Conservation (phyloP, 2,329 filamentous ascomycete species). For the Leptodontidium sp. region DNA sequence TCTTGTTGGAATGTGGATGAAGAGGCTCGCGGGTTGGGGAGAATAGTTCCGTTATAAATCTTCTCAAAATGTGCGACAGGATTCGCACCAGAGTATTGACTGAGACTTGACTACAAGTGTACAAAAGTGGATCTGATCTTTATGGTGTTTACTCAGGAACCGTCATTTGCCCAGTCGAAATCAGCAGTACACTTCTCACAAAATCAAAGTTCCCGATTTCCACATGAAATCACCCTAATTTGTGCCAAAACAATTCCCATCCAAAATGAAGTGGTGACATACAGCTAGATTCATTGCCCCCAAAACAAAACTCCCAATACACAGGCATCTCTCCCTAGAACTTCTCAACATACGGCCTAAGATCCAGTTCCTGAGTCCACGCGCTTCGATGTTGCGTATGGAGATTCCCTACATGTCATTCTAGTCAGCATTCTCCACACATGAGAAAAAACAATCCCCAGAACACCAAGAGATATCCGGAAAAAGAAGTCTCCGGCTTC, state of each 20-base stretch:
- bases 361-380: conserved; percentile 82
- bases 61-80: no score
- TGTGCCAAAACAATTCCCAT: not conserved
- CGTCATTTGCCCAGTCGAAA: no score
- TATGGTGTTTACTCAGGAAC: not conserved
- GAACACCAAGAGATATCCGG: no score
- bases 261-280: not conserved
- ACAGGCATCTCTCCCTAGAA: conserved; percentile 47
- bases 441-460: not conserved
- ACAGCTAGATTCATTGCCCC: not conserved
- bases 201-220: no score
- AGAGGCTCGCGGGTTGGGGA: not conserved
- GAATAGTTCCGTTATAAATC: no score
- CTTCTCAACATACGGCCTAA: conserved; percentile 81
- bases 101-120: not conserved
- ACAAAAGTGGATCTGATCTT: not conserved
- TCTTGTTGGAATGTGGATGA: not conserved
- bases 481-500: conserved; percentile 10
- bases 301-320: not conserved
- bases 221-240: not conserved
- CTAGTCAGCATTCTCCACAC: conserved; percentile 13
- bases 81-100: no score
- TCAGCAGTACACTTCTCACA: no score
- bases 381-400: conserved; percentile 80
- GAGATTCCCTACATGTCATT: conserved; percentile 84